Evolutionary conservation across 345 rosid species (phyloP), one percentile per base, ranked within the genome.

Genomic region (Syzygium aqueum): DNA sequence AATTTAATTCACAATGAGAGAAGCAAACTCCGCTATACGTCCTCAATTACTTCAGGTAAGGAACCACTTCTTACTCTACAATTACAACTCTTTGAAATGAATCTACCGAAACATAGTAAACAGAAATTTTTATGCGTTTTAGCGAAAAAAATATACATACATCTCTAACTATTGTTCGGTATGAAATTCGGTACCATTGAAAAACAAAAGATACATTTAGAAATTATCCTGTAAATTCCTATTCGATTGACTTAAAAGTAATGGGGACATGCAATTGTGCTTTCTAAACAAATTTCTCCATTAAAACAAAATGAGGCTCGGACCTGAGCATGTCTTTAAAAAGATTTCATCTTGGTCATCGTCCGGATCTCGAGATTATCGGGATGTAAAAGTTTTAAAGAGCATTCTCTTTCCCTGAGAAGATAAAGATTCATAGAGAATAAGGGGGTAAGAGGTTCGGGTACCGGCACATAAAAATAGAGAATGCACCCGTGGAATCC

Each of bases 251-350:
- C 7, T 27, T 1, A 59, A 57, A 57, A 25, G 7, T 59, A 25
- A 59, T 0, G 1, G 1, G 5, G 27, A 59, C 28, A 2, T 0
- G 3, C 3, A 59, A 27, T 59, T 59, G 28, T 59, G 65, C 27
- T 11, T 27, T 59, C 16, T 59, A 59, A 59, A 59, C 3, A 27
- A 27, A 27, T 59, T 59, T 27, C 65, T 27, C 65, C 27, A 11
- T 59, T 11, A 27, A 59, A 27, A 59, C 7, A 59, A 59, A 59
- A 59, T 11, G 65, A 11, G 65, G 65, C 12, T 43, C 46, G 46
- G 46, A 43, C 46, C 7, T 43, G 46, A 43, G 46, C 1, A 5
- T 43, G 46, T 43, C 46, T 43, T 43, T 43, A 43, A 43, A 43
- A 43, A 43, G 46, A 43, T 43, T 43, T 43, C 7, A 43, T 43